Conservation (phyloP, 306 rosid genomes). For the Vicia sativa region DNA sequence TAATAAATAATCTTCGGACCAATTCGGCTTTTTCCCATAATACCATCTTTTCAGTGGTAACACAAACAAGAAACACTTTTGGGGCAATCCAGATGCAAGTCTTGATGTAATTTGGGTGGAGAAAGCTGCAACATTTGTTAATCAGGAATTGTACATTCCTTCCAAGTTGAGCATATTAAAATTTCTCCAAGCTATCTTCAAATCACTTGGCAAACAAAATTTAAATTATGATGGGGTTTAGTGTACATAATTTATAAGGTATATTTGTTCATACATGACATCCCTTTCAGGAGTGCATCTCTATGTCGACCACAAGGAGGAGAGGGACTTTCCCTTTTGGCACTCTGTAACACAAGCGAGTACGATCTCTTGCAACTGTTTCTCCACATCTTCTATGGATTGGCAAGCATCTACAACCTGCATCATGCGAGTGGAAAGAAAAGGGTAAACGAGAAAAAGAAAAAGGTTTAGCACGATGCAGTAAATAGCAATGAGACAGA, state of each 20-base stretch:
- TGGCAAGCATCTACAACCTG: conserved; percentile 81
- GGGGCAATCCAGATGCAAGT: background rate
- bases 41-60: background rate
- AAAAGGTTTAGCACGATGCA: conserved; percentile 6
- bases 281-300: conserved; percentile 3
- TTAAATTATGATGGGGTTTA: background rate
- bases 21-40: conserved; percentile 15
- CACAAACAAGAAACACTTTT: conserved; percentile 2
- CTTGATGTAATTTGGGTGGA: background rate
- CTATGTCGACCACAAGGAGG: conserved; percentile 55
- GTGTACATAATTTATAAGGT: background rate
- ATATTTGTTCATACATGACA: conserved; percentile 15
- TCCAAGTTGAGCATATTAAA: conserved; percentile 13
- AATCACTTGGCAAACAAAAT: conserved; percentile 18
- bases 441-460: background rate
- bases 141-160: background rate
- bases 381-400: conserved; percentile 76
- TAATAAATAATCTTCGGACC: conserved; percentile 25
- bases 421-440: conserved; percentile 33
- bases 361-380: conserved; percentile 59
- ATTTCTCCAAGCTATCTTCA: background rate
- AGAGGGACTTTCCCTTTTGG: conserved; percentile 66
- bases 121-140: background rate
- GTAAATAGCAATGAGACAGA: conserved; percentile 11
- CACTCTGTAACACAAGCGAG: conserved; percentile 57